These are phyloP conservation scores for Pelargonium myrrhifolium DNA, from an alignment of 441 rosid genomes.

Conservation along the genomic window DNA sequence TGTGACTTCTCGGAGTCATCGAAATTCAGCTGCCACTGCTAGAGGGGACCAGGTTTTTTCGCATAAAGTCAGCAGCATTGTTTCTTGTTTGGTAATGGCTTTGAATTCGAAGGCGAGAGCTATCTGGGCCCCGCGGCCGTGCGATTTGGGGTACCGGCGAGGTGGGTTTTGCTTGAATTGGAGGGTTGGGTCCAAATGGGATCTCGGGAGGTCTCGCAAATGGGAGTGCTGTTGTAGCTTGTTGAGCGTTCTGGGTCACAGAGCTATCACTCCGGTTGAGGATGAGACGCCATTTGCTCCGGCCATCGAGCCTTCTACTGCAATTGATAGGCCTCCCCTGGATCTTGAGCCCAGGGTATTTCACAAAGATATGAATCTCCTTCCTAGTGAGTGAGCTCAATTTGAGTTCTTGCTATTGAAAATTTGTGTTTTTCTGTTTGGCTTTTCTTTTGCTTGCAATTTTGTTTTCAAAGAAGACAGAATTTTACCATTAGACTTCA, in stretches of 20 bases:
- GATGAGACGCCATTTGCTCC: background rate
- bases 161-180: conserved; percentile 25
- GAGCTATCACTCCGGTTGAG: background rate
- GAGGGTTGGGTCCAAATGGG: conserved; percentile 22
- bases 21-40: too few species aligned
- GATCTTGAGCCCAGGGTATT: background rate
- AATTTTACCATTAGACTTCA: too few species aligned
- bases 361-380: background rate
- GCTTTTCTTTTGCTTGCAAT: too few species aligned
- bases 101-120: background rate
- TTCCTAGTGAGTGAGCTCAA: background rate
- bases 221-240: conserved; percentile 32
- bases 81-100: background rate
- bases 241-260: background rate
- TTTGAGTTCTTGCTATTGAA: too few species aligned
- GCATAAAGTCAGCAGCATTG: too few species aligned
- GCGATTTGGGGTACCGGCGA: conserved; percentile 31
- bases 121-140: background rate
- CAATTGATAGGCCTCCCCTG: background rate
- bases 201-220: conserved; percentile 14
- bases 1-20: too few species aligned
- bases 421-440: too few species aligned
- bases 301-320: background rate
- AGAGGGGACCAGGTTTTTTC: too few species aligned
- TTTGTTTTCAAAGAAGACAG: too few species aligned